phyloP scores from a whole-genome alignment of 352 stramenopile genomes.

The Phytopythium sindhum region DNA sequence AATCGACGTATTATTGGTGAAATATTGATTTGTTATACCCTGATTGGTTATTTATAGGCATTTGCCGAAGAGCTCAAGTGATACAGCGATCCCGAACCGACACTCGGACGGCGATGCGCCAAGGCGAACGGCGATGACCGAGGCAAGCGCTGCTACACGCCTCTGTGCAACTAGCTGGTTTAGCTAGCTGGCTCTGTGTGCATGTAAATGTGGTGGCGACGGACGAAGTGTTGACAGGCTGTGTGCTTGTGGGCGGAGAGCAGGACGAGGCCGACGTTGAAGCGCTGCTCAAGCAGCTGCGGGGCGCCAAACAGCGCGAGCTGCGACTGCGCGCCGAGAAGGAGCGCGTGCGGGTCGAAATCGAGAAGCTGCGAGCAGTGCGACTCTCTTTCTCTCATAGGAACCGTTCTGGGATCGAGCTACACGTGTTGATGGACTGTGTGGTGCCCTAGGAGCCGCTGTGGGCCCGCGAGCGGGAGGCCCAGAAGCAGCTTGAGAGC shows the following conservation, averaged over 20 bases:
- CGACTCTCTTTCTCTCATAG: neutral
- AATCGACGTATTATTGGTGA: neutral
- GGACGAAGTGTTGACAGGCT: neutral
- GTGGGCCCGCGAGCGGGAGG: conserved; percentile 44
- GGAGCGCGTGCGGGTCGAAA: conserved; percentile 53
- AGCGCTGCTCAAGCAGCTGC: conserved; percentile 49
- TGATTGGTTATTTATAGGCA: conserved; percentile 1
- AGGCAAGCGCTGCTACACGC: neutral
- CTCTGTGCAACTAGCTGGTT: neutral
- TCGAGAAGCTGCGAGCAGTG: conserved; percentile 44
- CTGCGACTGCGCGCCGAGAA: conserved; percentile 65
- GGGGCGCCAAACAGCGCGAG: conserved; percentile 53
- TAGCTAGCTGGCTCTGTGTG: neutral
- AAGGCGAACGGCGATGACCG: neutral
- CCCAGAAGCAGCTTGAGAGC: conserved; percentile 35
- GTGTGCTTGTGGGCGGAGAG: neutral
- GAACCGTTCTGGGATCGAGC: neutral
- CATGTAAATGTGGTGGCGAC: neutral
- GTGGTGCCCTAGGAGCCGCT: conserved; percentile 23
- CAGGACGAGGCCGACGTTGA: conserved; percentile 52
- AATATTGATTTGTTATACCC: neutral
- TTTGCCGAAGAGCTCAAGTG: neutral
- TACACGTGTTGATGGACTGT: neutral
- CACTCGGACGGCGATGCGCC: neutral
- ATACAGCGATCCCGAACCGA: conserved; percentile 6